Percentiles rank a stretch among this genome's conserved stretches.
Evolutionary conservation across 208 protist species (phyloP).

Genomic region (Polymyxa betae): DNA sequence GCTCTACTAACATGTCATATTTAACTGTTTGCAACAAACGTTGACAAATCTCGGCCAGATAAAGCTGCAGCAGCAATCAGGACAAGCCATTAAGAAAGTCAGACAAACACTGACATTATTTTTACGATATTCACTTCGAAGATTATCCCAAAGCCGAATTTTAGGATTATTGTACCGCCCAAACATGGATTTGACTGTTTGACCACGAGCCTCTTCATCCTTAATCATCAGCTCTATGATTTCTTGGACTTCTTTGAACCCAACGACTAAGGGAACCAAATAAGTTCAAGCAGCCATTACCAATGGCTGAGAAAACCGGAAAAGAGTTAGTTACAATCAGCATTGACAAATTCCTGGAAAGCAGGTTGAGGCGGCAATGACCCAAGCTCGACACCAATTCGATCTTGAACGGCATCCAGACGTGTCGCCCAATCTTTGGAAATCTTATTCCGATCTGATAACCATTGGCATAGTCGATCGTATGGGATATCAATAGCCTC

Average conservation of each 20-base stretch:
- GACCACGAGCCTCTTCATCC: neutral
- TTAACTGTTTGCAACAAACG: conserved; percentile 28
- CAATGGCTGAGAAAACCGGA: neutral
- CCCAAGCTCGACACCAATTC: neutral
- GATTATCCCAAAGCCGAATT: neutral
- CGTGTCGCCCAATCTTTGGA: conserved; percentile 4
- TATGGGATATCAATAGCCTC: conserved; percentile 37
- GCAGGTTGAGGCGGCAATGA: neutral
- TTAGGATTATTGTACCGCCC: neutral
- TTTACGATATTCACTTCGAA: neutral
- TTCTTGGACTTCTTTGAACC: neutral
- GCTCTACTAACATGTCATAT: conserved; percentile 28
- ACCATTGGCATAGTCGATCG: conserved; percentile 25
- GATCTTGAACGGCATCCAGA: neutral
- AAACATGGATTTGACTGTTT: neutral
- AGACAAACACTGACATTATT: neutral
- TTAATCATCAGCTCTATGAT: neutral
- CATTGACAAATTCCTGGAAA: neutral
- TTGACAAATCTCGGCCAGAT: conserved; percentile 9
- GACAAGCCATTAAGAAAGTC: neutral
- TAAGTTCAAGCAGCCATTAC: too few species aligned
- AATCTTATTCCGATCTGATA: conserved; percentile 3
- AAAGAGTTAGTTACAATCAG: neutral
- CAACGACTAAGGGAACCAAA: neutral
- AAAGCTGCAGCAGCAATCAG: neutral